Conservation (phyloP, 805 yeast species). For the Danielia oregonensis region DNA sequence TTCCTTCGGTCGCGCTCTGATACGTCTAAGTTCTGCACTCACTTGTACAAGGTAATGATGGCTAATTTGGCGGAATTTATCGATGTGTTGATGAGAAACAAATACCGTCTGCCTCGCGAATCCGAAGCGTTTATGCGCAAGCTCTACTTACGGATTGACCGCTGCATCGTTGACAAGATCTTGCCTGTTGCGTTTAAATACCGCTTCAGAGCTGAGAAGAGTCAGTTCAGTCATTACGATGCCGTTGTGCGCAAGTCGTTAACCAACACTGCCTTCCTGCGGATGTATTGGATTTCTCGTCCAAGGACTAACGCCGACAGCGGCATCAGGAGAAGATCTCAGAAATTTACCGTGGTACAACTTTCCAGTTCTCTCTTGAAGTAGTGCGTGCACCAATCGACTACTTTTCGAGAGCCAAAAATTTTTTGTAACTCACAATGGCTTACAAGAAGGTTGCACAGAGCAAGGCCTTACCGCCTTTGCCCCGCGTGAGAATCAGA, state of each 20-base stretch:
- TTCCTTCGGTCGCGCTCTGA: conserved; percentile 22
- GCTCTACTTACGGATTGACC: conserved; percentile 23
- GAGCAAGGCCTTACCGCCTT: conserved; percentile 54
- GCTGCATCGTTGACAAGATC: conserved; percentile 24
- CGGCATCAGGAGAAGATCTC: background rate
- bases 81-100: conserved; percentile 33
- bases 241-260: conserved; percentile 27
- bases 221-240: conserved; percentile 12
- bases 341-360: background rate
- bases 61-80: conserved; percentile 37
- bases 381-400: too few relatives aligned
- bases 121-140: conserved; percentile 26
- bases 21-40: conserved; percentile 23
- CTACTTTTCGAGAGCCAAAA: too few relatives aligned
- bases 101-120: conserved; percentile 29
- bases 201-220: conserved; percentile 5
- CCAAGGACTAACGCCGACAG: background rate
- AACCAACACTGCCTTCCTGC: conserved; percentile 21
- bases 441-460: conserved; percentile 42
- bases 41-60: conserved; percentile 33
- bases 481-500: conserved; percentile 69
- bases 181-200: conserved; percentile 21
- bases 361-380: too few relatives aligned
- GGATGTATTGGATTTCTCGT: conserved; percentile 32
- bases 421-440: conserved; percentile 21